Conservation (phyloP, 345 rosid species). For the Moricandia arvensis region DNA sequence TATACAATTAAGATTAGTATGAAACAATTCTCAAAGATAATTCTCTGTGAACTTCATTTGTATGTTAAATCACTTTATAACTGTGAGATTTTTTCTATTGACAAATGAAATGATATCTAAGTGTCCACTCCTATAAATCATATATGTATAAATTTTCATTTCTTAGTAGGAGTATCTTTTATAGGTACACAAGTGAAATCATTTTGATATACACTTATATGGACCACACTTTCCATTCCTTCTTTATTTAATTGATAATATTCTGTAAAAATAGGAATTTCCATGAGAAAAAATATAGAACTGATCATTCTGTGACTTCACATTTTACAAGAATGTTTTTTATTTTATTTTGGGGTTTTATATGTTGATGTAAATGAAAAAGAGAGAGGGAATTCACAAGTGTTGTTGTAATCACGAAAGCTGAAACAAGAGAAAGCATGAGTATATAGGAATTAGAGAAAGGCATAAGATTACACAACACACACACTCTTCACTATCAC, state of each 20-base stretch:
- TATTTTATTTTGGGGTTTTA: background rate
- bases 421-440: conserved; percentile 33
- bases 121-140: background rate
- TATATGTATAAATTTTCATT: background rate
- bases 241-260: conserved; percentile 13
- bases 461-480: conserved; percentile 24
- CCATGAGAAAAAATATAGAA: background rate
- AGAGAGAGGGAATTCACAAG: conserved; percentile 10
- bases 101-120: background rate
- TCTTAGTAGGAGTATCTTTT: background rate
- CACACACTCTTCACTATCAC: conserved; percentile 19
- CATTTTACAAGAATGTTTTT: conserved; percentile 17
- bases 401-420: conserved; percentile 35
- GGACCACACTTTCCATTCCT: conserved; percentile 23
- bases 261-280: background rate
- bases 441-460: conserved; percentile 13
- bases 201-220: conserved; percentile 5
- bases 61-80: background rate
- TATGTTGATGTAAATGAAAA: background rate
- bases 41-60: background rate
- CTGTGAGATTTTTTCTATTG: background rate
- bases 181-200: background rate
- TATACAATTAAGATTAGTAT: background rate
- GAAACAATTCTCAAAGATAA: background rate
- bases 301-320: conserved; percentile 25